Conservation (phyloP, 129 eudicot species). For the Escallonia herrerae region DNA sequence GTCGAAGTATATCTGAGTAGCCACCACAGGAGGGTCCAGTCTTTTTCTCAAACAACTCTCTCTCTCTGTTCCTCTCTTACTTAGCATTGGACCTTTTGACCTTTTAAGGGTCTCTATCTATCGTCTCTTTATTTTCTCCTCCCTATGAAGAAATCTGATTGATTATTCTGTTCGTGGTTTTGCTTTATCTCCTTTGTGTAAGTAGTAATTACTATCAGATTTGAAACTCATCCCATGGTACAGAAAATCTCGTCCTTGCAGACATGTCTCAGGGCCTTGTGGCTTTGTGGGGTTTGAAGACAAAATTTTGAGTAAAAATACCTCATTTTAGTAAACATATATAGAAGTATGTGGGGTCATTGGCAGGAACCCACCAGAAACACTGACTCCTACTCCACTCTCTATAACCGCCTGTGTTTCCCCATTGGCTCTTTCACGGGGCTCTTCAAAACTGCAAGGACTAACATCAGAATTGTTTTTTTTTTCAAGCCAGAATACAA, state of each 20-base stretch:
- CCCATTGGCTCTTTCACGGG: constrained; percentile 50
- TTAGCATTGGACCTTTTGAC: constrained; percentile 36
- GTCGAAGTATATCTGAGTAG: constrained; percentile 43
- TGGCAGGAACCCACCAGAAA: constrained; percentile 68
- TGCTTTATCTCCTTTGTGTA: constrained; percentile 7
- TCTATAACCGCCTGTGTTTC: constrained; percentile 76
- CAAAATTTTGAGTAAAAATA: constrained; percentile 24
- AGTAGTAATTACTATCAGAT: constrained; percentile 17
- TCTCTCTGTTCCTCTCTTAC: constrained; percentile 27
- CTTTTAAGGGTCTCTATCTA: constrained; percentile 38
- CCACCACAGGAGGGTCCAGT: constrained; percentile 38
- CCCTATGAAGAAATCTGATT: constrained; percentile 45
- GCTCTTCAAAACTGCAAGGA: constrained; percentile 29
- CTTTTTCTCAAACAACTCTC: constrained; percentile 36
- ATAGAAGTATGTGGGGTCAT: constrained; percentile 36
- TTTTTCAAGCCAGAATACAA: background rate
- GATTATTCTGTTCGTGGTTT: constrained; percentile 24
- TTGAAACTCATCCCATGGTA: constrained; percentile 42
- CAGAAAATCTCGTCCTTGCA: constrained; percentile 61
- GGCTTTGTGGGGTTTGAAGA: constrained; percentile 69
- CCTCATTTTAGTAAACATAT: background rate
- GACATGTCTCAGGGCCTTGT: constrained; percentile 32
- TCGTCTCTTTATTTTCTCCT: constrained; percentile 13
- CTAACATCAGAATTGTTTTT: background rate
- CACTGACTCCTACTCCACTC: constrained; percentile 82